These are phyloP conservation scores for Plasmodium chabaudi DNA, from an alignment of 169 alveolate species.

Conservation along the genomic window DNA sequence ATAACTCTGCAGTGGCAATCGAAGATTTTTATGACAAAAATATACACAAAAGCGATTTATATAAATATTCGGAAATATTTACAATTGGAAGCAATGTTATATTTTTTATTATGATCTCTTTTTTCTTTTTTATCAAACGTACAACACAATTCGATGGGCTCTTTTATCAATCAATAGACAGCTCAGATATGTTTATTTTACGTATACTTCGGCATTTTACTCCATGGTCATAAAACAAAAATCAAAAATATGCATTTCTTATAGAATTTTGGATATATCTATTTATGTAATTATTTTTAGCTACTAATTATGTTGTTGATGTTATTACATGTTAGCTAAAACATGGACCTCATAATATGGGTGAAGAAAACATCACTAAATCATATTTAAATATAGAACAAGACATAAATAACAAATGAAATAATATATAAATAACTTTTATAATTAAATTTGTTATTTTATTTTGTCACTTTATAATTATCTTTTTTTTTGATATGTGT, in stretches of 20 bases:
- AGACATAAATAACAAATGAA: too few relatives aligned
- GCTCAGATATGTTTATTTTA: slow-evolving; percentile 45
- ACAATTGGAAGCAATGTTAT: slow-evolving; percentile 69
- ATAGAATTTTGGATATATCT: neutral
- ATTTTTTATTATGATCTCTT: slow-evolving; percentile 40
- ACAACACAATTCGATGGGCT: slow-evolving; percentile 76
- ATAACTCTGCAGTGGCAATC: slow-evolving; percentile 27
- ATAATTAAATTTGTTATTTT: too few relatives aligned
- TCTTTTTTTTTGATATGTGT: too few relatives aligned
- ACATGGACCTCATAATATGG: too few relatives aligned
- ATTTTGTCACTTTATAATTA: too few relatives aligned
- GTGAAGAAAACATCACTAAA: too few relatives aligned
- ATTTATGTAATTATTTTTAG: neutral
- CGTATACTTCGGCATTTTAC: slow-evolving; percentile 58
- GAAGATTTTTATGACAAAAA: slow-evolving; percentile 53
- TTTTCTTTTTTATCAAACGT: slow-evolving; percentile 48
- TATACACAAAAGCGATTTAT: slow-evolving; percentile 64
- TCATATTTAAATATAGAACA: too few relatives aligned
- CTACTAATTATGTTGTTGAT: neutral
- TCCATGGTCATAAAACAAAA: slow-evolving; percentile 35
- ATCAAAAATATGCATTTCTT: neutral
- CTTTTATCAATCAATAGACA: slow-evolving; percentile 59
- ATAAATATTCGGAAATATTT: slow-evolving; percentile 60
- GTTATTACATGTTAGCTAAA: too few relatives aligned
- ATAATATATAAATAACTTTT: too few relatives aligned